phyloP scores from a whole-genome alignment of 371 early-diverging fungal genomes.

The Umbelopsis sp. region DNA sequence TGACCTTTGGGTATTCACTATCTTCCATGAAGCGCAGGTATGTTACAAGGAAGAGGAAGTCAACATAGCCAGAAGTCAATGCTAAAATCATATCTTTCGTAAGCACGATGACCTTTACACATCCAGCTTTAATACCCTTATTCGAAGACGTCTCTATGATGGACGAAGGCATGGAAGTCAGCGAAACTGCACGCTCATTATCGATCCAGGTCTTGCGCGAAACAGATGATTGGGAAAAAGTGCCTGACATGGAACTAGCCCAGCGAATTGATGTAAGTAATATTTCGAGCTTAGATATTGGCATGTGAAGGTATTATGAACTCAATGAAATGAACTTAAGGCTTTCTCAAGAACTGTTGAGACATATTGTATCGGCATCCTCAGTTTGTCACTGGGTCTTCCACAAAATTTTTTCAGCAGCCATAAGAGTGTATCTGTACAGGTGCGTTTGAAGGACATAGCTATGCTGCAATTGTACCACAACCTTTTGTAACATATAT shows the following conservation, averaged over 20 bases:
- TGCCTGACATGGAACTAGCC: slow-evolving; percentile 22
- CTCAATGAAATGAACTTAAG: slow-evolving; percentile 12
- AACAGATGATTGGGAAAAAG: slow-evolving; percentile 30
- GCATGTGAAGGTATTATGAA: no score
- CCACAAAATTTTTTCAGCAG: slow-evolving; percentile 37
- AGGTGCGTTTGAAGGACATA: slow-evolving; percentile 22
- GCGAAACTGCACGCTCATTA: slow-evolving; percentile 1
- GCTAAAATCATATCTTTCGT: no score
- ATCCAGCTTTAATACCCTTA: slow-evolving; percentile 40
- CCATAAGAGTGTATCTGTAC: slow-evolving; percentile 32
- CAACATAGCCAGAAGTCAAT: no score
- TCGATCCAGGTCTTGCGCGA: slow-evolving; percentile 28
- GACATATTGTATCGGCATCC: slow-evolving; percentile 25
- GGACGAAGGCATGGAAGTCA: neutral
- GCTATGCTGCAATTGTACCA: slow-evolving; percentile 28
- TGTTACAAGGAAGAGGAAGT: neutral
- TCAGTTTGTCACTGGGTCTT: slow-evolving; percentile 31
- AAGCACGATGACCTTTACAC: slow-evolving; percentile 30
- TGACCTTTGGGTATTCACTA: slow-evolving; percentile 37
- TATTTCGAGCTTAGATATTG: neutral
- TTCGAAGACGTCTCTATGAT: slow-evolving; percentile 17
- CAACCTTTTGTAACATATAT: slow-evolving; percentile 30
- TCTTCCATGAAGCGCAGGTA: slow-evolving; percentile 27
- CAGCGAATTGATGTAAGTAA: slow-evolving; percentile 22
- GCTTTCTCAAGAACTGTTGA: slow-evolving; percentile 26